Evolutionary conservation across 352 stramenopile genomes (phyloP).

Genomic region (Blastocystis sp.): DNA sequence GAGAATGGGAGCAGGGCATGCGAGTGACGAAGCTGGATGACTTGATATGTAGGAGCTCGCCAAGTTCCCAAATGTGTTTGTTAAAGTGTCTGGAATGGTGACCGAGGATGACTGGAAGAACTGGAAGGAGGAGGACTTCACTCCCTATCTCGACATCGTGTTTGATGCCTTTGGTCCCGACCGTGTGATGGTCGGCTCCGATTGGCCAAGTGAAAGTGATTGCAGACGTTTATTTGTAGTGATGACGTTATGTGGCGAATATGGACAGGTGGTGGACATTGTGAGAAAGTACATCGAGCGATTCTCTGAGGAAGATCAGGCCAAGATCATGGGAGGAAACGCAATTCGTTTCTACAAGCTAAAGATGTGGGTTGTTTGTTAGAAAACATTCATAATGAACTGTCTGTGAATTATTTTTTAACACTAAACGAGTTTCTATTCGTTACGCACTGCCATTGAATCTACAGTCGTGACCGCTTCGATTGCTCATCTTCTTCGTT

Average conservation of each 20-base stretch:
- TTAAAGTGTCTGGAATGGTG: slow-evolving; percentile 59
- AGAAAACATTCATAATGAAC: neutral
- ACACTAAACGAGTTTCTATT: neutral
- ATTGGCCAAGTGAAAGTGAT: slow-evolving; percentile 15
- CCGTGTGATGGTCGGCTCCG: slow-evolving; percentile 50
- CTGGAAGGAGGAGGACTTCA: slow-evolving; percentile 60
- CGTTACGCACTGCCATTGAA: neutral
- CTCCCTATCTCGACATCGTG: slow-evolving; percentile 45
- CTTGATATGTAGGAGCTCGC: slow-evolving; percentile 30
- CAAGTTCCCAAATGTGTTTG: slow-evolving; percentile 35
- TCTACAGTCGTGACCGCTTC: neutral
- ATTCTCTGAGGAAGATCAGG: neutral
- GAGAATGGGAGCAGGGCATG: slow-evolving; percentile 51
- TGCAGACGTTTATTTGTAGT: neutral
- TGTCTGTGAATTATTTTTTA: neutral
- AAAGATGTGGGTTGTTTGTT: neutral
- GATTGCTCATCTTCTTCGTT: neutral
- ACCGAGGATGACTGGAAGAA: slow-evolving; percentile 58
- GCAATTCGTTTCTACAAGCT: slow-evolving; percentile 11
- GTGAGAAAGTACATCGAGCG: slow-evolving; percentile 12
- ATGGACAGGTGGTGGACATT: slow-evolving; percentile 25
- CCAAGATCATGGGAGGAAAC: slow-evolving; percentile 14
- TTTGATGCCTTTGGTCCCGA: slow-evolving; percentile 55
- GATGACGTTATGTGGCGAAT: slow-evolving; percentile 43
- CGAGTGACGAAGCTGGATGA: neutral